These are phyloP conservation scores for Hymenoscyphus fraxineus DNA, from an alignment of 2,329 filamentous ascomycete genomes.

Conservation along the genomic window DNA sequence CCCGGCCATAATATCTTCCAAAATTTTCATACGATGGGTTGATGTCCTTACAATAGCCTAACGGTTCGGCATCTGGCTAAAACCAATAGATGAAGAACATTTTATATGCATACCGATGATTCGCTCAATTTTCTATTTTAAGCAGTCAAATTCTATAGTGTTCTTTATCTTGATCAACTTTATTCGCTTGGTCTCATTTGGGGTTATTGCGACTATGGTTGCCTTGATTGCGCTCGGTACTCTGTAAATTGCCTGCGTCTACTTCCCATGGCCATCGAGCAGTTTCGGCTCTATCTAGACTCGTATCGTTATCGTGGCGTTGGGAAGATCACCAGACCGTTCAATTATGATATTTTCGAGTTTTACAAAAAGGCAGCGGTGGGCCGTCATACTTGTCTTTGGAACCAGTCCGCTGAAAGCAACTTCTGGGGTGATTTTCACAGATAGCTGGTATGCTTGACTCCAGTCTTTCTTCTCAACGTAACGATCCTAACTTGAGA, in stretches of 20 bases:
- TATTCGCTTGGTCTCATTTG: constrained; percentile 18
- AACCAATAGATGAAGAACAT: constrained; percentile 19
- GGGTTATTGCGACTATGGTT: constrained; percentile 18
- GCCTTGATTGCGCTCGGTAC: constrained; percentile 15
- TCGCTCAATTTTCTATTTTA: constrained; percentile 22
- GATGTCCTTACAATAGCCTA: constrained; percentile 20
- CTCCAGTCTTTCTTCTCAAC: neutral
- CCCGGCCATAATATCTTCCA: neutral
- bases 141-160: constrained; percentile 12
- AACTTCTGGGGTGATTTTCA: neutral
- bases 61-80: constrained; percentile 25
- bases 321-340: constrained; percentile 17
- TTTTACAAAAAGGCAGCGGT: constrained; percentile 21
- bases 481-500: constrained; percentile 5
- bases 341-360: constrained; percentile 4
- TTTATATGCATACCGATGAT: constrained; percentile 11
- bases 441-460: constrained; percentile 6
- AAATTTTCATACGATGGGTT: constrained; percentile 12
- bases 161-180: constrained; percentile 15
- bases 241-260: constrained; percentile 12
- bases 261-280: constrained; percentile 6
- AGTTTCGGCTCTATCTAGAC: constrained; percentile 7
- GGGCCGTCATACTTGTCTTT: constrained; percentile 9
- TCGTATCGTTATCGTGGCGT: constrained; percentile 17
- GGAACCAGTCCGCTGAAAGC: neutral